phyloP scores from a whole-genome alignment of 192 early-diverging fungal genomes.

The Entomortierella parvispora region DNA sequence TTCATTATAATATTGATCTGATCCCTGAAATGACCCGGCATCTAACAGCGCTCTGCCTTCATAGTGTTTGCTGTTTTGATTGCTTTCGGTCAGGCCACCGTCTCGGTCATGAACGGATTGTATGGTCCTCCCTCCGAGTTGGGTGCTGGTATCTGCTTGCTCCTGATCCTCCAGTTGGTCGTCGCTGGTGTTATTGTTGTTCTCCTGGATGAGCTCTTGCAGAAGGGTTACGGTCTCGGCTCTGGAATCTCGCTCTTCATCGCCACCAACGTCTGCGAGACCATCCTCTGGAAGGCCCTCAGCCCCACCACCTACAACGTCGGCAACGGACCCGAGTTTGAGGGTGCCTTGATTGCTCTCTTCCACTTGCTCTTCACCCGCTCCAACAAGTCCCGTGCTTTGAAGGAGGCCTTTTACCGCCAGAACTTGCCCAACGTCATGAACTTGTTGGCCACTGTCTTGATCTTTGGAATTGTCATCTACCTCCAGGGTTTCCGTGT shows the following conservation, averaged over 20 bases:
- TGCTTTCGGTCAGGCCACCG: conserved; percentile 97
- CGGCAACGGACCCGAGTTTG: conserved; percentile 98
- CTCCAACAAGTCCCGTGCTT: conserved; percentile 94
- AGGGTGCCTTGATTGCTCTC: conserved; percentile 96
- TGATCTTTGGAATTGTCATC: conserved; percentile 89
- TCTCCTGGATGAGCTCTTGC: conserved; percentile 98
- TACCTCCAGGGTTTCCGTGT: conserved; percentile 99
- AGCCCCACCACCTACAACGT: conserved; percentile 98
- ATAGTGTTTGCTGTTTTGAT: conserved; percentile 98
- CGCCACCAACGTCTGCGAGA: conserved; percentile 99
- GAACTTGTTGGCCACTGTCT: conserved; percentile 90
- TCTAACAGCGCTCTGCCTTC: too few relatives aligned
- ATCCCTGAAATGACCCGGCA: too few relatives aligned
- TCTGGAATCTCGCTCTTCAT: conserved; percentile 99
- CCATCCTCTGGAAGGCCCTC: conserved; percentile 99
- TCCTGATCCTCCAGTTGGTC: conserved; percentile 97
- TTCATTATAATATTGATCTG: background rate
- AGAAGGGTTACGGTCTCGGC: conserved; percentile 99
- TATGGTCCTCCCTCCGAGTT: conserved; percentile 97
- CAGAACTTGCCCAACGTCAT: conserved; percentile 86
- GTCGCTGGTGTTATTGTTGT: conserved; percentile 98
- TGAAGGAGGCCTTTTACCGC: conserved; percentile 98
- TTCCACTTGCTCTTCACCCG: conserved; percentile 96
- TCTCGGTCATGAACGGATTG: conserved; percentile 97
- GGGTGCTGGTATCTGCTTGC: conserved; percentile 95